Evolutionary conservation across 2,329 filamentous ascomycete species (phyloP), one percentile per base, ranked within the genome.

Genomic region (Hypoxylon sp.): DNA sequence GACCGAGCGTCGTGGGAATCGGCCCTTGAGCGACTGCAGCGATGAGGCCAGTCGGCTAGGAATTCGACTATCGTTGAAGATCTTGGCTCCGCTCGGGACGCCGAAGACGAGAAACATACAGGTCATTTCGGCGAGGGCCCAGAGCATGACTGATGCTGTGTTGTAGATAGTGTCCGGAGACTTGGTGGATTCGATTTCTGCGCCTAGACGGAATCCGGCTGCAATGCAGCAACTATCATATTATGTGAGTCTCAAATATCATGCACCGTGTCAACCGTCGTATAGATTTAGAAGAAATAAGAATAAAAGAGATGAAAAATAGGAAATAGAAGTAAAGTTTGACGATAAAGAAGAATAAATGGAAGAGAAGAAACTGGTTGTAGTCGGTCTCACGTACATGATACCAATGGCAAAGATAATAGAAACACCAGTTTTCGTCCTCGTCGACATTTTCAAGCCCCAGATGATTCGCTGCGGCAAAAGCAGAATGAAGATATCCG

Each of bases 101-200:
- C 61, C 62, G 29, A 68, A 72, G 13, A 70, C 65, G 1, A 72
- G 62, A 35, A 72, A 66, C 61, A 66, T 63, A 42, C 70, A 72
- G 2, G 70, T 68, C 59, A 70, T 67, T 52, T 70, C 70, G 11
- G 42, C 61, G 0, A 70, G 37, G 2, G 64, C 62, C 67, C 70
- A 72, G 17, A 70, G 64, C 29, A 60, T 42, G 8, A 68, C 47
- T 2, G 62, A 42, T 5, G 64, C 42, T 11, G 54, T 37, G 9
- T 58, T 51, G 37, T 70, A 72, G 17, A 66, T 44, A n/a, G 19
- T 26, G 24, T 72, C 70, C 29, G 51, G 42, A 9, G 70, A 70
- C 29, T 53, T 61, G 22, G 55, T 47, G 37, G 53, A 70, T n/a
- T 53, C 31, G 13, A 72, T 17, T 52, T 67, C 64, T n/a, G 67